Conservation (phyloP, 805 yeast species). For the Candida andamanensis region DNA sequence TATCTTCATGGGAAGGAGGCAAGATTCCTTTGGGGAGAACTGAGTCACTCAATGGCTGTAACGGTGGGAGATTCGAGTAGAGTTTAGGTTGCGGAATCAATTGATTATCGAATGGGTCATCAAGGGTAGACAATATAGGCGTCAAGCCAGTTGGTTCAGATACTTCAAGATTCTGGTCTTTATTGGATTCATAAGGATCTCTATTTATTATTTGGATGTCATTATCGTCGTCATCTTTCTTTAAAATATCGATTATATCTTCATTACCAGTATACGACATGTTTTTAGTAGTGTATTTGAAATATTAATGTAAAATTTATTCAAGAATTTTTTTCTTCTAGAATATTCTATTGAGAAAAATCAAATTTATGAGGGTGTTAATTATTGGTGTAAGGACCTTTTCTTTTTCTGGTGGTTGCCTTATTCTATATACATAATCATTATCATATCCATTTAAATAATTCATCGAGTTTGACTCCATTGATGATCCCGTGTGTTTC, state of each 20-base stretch:
- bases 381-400: too few relatives aligned
- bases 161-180: neutral
- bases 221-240: slow-evolving; percentile 7
- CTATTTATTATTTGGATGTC: slow-evolving; percentile 13
- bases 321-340: too few relatives aligned
- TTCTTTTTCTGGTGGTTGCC: too few relatives aligned
- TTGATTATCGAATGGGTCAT: slow-evolving; percentile 7
- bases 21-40: slow-evolving; percentile 18
- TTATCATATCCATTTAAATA: too few relatives aligned
- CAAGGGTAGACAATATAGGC: slow-evolving; percentile 7
- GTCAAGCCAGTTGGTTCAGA: slow-evolving; percentile 9
- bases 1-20: neutral
- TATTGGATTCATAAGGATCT: slow-evolving; percentile 6
- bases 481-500: slow-evolving; percentile 43
- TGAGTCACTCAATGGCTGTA: slow-evolving; percentile 26
- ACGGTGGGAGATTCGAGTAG: slow-evolving; percentile 18
- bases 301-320: too few relatives aligned
- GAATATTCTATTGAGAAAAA: too few relatives aligned
- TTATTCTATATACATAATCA: too few relatives aligned
- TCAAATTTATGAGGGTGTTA: too few relatives aligned
- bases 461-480: slow-evolving; percentile 37
- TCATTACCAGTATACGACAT: slow-evolving; percentile 4
- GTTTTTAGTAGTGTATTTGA: too few relatives aligned
- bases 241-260: slow-evolving; percentile 7
- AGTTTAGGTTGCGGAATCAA: slow-evolving; percentile 10